Percentiles rank a stretch among this genome's conserved stretches.
Evolutionary conservation across 1,284 basidiomycete species (phyloP).

Genomic region (Apiotrichum laibachii): DNA sequence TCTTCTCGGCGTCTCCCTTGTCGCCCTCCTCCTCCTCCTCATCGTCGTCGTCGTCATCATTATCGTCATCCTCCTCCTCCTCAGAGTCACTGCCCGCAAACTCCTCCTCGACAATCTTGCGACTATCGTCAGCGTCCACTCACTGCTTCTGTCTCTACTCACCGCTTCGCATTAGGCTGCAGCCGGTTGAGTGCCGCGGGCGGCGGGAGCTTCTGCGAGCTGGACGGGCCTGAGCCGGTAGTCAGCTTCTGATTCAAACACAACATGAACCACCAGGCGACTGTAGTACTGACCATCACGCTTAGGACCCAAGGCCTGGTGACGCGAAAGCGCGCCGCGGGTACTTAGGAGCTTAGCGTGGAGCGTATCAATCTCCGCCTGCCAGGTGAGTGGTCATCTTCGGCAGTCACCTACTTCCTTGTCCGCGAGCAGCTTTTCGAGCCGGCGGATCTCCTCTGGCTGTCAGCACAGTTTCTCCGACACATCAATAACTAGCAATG

Average conservation of each 20-base stretch:
- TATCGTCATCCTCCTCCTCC: constrained; percentile 11
- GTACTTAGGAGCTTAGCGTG: constrained; percentile 5
- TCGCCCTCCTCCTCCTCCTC: constrained; percentile 5
- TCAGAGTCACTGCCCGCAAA: constrained; percentile 16
- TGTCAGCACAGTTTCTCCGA: not conserved
- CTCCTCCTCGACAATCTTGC: constrained; percentile 17
- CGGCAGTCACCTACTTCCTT: constrained; percentile 6
- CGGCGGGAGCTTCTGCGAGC: constrained; percentile 8
- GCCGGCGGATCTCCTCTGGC: constrained; percentile 4
- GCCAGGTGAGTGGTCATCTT: not conserved
- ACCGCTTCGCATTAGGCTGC: constrained; percentile 21
- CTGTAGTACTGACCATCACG: constrained; percentile 10
- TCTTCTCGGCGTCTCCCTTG: too few relatives aligned
- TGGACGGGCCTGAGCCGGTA: constrained; percentile 5
- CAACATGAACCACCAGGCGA: too few relatives aligned
- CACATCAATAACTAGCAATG: not conserved
- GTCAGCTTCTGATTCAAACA: not conserved
- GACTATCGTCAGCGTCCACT: constrained; percentile 9
- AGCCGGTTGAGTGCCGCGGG: constrained; percentile 15
- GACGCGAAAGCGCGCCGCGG: constrained; percentile 9
- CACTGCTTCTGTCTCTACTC: not conserved
- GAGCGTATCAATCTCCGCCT: constrained; percentile 12
- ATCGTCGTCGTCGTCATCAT: constrained; percentile 8
- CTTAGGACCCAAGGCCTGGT: constrained; percentile 7
- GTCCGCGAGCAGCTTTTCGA: constrained; percentile 8